Evolutionary conservation across 208 protist genomes (phyloP).

Genomic region (Leishmania aethiopica): DNA sequence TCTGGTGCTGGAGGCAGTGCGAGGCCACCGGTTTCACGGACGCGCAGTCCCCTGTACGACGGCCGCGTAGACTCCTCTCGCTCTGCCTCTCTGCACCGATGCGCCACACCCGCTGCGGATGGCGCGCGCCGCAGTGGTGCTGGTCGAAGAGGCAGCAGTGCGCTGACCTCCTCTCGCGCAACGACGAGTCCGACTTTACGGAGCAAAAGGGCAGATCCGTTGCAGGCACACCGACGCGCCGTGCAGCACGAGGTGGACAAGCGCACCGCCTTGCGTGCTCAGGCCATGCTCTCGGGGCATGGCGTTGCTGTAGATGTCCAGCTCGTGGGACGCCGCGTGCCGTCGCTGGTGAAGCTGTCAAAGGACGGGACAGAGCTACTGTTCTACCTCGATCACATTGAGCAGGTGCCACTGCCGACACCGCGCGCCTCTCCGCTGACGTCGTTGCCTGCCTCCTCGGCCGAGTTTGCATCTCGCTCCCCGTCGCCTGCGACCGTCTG

Average conservation of each 20-base stretch:
- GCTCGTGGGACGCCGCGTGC: conserved; percentile 27
- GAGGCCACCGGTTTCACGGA: not conserved
- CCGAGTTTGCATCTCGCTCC: not conserved
- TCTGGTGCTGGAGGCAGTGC: too few relatives aligned
- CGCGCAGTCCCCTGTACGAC: not conserved
- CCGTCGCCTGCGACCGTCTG: not conserved
- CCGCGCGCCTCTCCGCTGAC: conserved; percentile 1
- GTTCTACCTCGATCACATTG: conserved; percentile 39
- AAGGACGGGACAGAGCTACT: conserved; percentile 46
- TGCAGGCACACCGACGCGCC: not conserved
- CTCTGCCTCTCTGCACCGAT: not conserved
- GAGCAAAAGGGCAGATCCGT: not conserved
- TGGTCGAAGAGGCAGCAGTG: not conserved
- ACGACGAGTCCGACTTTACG: not conserved
- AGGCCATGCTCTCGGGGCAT: conserved; percentile 21
- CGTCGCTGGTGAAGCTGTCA: conserved; percentile 40
- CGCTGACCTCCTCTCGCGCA: not conserved
- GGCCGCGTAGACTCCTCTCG: not conserved
- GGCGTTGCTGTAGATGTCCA: conserved; percentile 37
- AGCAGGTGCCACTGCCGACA: conserved; percentile 1
- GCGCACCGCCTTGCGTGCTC: conserved; percentile 19
- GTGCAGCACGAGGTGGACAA: conserved; percentile 6
- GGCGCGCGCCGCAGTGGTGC: not conserved
- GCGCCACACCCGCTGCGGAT: not conserved
- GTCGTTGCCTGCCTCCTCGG: not conserved